A percentile compares a stretch with the other conserved stretches of the same genome.
Evolutionary conservation across 805 yeast genomes (phyloP).

Genomic region (Pichia kluyveri): DNA sequence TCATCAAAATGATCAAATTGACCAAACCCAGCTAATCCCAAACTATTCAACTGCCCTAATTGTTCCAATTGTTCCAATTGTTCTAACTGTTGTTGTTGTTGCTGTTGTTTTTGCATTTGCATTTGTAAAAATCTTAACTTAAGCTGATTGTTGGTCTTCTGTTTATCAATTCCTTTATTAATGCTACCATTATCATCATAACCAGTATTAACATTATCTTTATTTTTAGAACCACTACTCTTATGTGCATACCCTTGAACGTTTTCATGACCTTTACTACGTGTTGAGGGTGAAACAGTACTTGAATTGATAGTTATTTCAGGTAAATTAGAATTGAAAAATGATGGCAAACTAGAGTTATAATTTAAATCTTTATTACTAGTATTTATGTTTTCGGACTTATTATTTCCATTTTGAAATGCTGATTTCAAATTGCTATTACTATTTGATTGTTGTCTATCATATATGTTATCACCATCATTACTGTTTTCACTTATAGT

Average conservation of each 20-base stretch:
- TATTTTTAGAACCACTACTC: too few species aligned
- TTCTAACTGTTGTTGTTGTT: constrained; percentile 7
- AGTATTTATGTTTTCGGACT: not conserved
- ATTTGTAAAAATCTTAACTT: not conserved
- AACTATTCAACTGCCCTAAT: not conserved
- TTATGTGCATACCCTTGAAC: not conserved
- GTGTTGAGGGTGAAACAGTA: not conserved
- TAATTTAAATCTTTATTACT: not conserved
- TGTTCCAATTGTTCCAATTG: not conserved
- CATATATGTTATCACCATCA: not conserved
- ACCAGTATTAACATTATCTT: too few species aligned
- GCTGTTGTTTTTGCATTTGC: constrained; percentile 3
- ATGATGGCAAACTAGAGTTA: not conserved
- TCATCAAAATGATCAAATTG: not conserved
- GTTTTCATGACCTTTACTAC: not conserved
- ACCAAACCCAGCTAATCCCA: not conserved
- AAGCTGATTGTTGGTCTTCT: not conserved
- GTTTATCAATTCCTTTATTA: too few species aligned
- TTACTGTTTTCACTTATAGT: not conserved
- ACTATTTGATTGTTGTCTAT: not conserved
- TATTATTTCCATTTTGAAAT: not conserved
- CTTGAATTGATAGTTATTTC: not conserved
- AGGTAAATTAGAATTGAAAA: not conserved
- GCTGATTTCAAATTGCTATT: not conserved
- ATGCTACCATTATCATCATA: too few species aligned